These are phyloP conservation scores for Apiospora saccharicola DNA, from an alignment of 2,329 filamentous ascomycete species.

Conservation along the genomic window DNA sequence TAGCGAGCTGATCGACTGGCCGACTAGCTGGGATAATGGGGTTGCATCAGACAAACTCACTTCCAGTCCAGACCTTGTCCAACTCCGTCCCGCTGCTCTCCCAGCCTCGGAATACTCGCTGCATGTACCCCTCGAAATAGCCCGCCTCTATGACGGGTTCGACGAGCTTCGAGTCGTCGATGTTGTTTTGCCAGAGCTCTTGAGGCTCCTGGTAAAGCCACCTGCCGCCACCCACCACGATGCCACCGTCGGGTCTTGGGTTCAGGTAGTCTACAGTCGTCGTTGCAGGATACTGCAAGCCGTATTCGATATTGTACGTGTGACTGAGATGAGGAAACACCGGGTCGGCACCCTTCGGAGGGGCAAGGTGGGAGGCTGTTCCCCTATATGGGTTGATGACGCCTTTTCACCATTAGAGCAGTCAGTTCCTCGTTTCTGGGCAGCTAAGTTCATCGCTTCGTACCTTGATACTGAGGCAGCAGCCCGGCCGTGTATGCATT, in stretches of 20 bases:
- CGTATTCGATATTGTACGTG: constrained; percentile 33
- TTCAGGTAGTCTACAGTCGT: constrained; percentile 38
- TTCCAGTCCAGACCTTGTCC: constrained; percentile 36
- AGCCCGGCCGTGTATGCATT: constrained; percentile 34
- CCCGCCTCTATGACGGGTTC: constrained; percentile 38
- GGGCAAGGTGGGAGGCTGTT: constrained; percentile 30
- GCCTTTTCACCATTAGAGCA: not conserved
- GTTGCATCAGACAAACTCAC: not conserved
- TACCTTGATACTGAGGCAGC: constrained; percentile 30
- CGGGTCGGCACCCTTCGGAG: constrained; percentile 24
- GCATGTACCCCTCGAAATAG: constrained; percentile 54
- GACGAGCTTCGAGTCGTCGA: constrained; percentile 48
- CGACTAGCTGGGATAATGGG: not conserved
- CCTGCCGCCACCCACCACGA: constrained; percentile 48
- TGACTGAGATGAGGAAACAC: constrained; percentile 32
- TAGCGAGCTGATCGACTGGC: not conserved
- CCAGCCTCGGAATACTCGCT: constrained; percentile 52
- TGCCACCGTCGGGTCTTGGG: constrained; percentile 39
- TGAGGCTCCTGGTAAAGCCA: constrained; percentile 39
- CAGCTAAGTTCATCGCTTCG: not conserved
- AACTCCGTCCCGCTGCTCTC: constrained; percentile 46
- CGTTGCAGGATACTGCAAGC: not conserved
- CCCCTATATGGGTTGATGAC: constrained; percentile 31
- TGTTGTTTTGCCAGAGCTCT: constrained; percentile 47
- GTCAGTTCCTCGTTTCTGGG: not conserved